Base-by-base conservation (phyloP, 352 stramenopile species). In the Blastocystis sp. region DNA sequence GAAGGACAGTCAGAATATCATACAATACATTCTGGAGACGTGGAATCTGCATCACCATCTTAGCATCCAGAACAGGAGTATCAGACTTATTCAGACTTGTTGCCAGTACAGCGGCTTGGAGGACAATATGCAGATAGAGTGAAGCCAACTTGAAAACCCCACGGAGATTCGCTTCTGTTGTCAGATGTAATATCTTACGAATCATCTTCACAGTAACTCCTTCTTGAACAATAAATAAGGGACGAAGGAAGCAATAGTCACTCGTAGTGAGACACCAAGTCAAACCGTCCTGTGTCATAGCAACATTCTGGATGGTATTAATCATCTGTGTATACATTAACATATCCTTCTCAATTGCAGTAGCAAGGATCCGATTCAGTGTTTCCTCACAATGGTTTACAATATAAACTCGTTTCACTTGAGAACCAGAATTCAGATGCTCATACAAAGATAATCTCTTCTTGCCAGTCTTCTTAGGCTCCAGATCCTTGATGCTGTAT, bases 51-150 rank as follows among this genome's bases (percentile, higher is more conserved):
- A 7, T 24, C 19, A 84, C 42, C 11, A 84, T 37, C 3, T 11
- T 15, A 22, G 30, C 5, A 24, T 44, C 19, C 30, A 64, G 53
- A 7, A 84, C 30, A 3, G 73, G 73, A 62, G 40, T 84, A 35
- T 58, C 30, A 1, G 73, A 84, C 56, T 68, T 58, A 35, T 84
- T 84, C 17, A 84, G 24, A n/a, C 44, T 66, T 5, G 59, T 30
- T 1, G 53, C 56, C 30, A 68, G n/a, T n/a, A 84, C 73, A 33
- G 11, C 11, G n/a, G 53, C 54, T 44, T 84, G 73, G 15, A 84
- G 51, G 2, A 66, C 13, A n/a, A 84, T 66, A 0, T 69, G 54
- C 1, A 84, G 19, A 40, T 68, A 60, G n/a, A 84, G 73, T 15
- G 56, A 19, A 13, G 48, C 19, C 5, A 84, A 27, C 17, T 33